phyloP scores from a whole-genome alignment of 2,329 filamentous ascomycete genomes.

The Aspergillus sp. region DNA sequence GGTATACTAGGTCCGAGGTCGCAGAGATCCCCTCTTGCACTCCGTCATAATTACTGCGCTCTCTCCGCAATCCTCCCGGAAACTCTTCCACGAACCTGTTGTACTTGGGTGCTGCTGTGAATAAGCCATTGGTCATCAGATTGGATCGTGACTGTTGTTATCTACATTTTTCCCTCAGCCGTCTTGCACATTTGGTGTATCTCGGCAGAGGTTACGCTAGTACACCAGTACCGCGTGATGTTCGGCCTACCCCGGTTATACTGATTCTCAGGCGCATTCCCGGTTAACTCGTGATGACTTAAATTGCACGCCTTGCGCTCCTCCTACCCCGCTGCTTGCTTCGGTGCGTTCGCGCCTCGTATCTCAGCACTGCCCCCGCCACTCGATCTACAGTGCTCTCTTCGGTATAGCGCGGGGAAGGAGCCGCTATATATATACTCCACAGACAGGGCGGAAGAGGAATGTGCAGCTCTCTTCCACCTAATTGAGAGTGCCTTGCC shows the following conservation, averaged over 20 bases:
- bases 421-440: slow-evolving; percentile 6
- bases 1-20: slow-evolving; percentile 15
- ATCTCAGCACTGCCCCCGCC: slow-evolving; percentile 6
- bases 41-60: slow-evolving; percentile 6
- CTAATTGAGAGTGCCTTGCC: background rate
- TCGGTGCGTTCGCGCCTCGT: slow-evolving; percentile 10
- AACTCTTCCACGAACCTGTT: background rate
- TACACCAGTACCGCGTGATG: slow-evolving; percentile 20
- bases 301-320: slow-evolving; percentile 15
- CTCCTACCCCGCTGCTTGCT: slow-evolving; percentile 4
- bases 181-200: slow-evolving; percentile 8
- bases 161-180: background rate
- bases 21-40: slow-evolving; percentile 7
- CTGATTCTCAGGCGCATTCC: slow-evolving; percentile 6
- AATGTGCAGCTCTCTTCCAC: background rate
- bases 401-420: slow-evolving; percentile 4
- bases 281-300: slow-evolving; percentile 20
- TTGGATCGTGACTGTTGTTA: background rate
- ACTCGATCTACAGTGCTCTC: background rate
- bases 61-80: background rate
- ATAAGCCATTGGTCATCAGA: background rate
- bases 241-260: slow-evolving; percentile 9
- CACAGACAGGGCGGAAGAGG: background rate
- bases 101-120: background rate
- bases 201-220: slow-evolving; percentile 10